Evolutionary conservation across 1,284 basidiomycete genomes (phyloP).

Genomic region (Trichosporon asahii): DNA sequence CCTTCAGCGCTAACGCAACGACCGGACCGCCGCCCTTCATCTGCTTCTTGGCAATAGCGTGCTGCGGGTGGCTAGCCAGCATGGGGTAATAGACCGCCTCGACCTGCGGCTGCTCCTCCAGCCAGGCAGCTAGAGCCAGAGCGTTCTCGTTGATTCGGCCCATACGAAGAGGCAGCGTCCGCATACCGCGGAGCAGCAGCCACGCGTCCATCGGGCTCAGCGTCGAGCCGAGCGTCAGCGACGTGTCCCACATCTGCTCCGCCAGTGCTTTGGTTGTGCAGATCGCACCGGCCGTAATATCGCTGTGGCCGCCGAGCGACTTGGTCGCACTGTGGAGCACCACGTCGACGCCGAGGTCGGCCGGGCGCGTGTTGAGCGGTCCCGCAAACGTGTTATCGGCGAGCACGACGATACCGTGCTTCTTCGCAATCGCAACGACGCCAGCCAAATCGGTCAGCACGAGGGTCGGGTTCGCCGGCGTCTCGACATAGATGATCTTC

Average conservation of each 20-base stretch:
- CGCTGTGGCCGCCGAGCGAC: slow-evolving; percentile 19
- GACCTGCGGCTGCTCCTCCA: slow-evolving; percentile 15
- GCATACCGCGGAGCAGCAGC: slow-evolving; percentile 18
- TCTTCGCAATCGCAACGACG: slow-evolving; percentile 9
- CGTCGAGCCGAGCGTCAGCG: slow-evolving; percentile 18
- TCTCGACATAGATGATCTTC: slow-evolving; percentile 21
- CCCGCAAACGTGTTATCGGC: slow-evolving; percentile 20
- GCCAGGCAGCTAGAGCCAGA: slow-evolving; percentile 16
- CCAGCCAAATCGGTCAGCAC: slow-evolving; percentile 17
- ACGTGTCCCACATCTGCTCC: slow-evolving; percentile 17
- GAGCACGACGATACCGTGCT: slow-evolving; percentile 14
- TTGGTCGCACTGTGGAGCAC: slow-evolving; percentile 22
- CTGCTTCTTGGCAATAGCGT: slow-evolving; percentile 17
- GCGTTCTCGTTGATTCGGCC: slow-evolving; percentile 21
- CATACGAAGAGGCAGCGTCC: slow-evolving; percentile 20
- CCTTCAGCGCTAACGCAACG: slow-evolving; percentile 13
- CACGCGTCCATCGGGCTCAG: slow-evolving; percentile 22
- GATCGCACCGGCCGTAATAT: slow-evolving; percentile 20
- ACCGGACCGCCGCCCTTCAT: slow-evolving; percentile 20
- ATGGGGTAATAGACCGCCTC: slow-evolving; percentile 19
- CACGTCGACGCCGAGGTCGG: slow-evolving; percentile 16
- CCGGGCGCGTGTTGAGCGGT: slow-evolving; percentile 18
- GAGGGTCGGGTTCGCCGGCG: slow-evolving; percentile 22
- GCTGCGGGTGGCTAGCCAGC: slow-evolving; percentile 17
- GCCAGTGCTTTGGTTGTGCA: slow-evolving; percentile 12